Conservation (phyloP, 176 grass and related monocot species). For the Carex littledalei region DNA sequence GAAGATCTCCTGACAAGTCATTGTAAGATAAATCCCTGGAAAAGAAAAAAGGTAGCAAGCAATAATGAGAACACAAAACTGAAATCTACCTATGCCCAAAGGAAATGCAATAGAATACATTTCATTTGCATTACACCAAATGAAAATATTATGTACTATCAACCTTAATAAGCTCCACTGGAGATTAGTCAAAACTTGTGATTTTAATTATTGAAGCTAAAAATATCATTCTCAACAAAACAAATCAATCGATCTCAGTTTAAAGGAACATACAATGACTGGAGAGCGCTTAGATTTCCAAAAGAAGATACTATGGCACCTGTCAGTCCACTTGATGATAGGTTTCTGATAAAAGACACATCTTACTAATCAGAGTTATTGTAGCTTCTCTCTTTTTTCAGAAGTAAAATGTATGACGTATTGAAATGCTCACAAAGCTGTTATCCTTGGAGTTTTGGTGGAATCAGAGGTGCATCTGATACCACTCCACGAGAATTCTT, state of each 20-base stretch:
- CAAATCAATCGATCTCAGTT: neutral
- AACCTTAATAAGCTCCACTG: neutral
- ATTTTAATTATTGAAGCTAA: neutral
- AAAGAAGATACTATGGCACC: conserved; percentile 21
- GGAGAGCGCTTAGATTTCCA: conserved; percentile 17
- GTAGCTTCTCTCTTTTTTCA: neutral
- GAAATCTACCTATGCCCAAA: too few relatives aligned
- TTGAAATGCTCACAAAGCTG: conserved; percentile 18
- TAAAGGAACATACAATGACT: conserved; percentile 22
- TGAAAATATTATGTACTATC: neutral
- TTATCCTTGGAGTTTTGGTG: conserved; percentile 3
- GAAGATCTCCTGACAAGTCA: conserved; percentile 30
- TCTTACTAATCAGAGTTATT: neutral
- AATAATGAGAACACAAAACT: neutral
- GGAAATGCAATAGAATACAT: neutral
- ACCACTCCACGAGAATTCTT: conserved; percentile 5
- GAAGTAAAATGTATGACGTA: neutral
- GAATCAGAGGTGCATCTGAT: conserved; percentile 18
- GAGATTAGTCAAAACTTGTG: neutral
- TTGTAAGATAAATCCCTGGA: conserved; percentile 39
- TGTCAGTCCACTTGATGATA: conserved; percentile 13
- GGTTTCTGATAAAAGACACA: conserved; percentile 14
- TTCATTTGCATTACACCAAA: neutral
- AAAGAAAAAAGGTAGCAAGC: neutral
- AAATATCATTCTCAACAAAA: neutral